phyloP scores from a whole-genome alignment of 2,329 filamentous ascomycete genomes.

The Ceratocystis huliohia region DNA sequence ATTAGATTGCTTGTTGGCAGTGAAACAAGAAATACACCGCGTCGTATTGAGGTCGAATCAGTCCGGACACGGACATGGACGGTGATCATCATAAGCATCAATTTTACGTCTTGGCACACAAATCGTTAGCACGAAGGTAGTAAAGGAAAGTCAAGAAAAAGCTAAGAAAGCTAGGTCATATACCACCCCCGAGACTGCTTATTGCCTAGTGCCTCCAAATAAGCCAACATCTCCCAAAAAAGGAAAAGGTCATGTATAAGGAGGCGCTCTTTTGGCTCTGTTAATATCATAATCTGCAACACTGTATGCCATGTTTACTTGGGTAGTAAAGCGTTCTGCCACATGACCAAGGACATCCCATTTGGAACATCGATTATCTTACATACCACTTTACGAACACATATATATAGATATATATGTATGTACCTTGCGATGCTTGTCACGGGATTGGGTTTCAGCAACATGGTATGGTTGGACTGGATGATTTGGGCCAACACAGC shows the following conservation, averaged over 20 bases:
- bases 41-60: not conserved
- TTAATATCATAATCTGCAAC: not conserved
- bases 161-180: not conserved
- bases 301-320: not conserved
- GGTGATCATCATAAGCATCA: not conserved
- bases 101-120: not conserved
- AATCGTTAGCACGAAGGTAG: not conserved
- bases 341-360: not conserved
- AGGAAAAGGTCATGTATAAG: not conserved
- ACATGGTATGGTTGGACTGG: not conserved
- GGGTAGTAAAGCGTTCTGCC: not conserved
- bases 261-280: not conserved
- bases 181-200: not conserved
- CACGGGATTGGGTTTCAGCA: not conserved
- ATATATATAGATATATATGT: too few species aligned
- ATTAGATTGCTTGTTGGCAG: not conserved
- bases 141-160: not conserved
- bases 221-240: not conserved
- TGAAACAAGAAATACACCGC: not conserved
- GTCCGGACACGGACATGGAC: not conserved
- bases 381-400: too few species aligned
- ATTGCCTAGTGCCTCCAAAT: not conserved
- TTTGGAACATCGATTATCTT: not conserved
- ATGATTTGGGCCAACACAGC: not conserved
- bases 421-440: not conserved